Percentiles rank a stretch among this genome's conserved stretches.
Conservation (phyloP, 495 filamentous ascomycete genomes). For the Penicillium maclennaniae region DNA sequence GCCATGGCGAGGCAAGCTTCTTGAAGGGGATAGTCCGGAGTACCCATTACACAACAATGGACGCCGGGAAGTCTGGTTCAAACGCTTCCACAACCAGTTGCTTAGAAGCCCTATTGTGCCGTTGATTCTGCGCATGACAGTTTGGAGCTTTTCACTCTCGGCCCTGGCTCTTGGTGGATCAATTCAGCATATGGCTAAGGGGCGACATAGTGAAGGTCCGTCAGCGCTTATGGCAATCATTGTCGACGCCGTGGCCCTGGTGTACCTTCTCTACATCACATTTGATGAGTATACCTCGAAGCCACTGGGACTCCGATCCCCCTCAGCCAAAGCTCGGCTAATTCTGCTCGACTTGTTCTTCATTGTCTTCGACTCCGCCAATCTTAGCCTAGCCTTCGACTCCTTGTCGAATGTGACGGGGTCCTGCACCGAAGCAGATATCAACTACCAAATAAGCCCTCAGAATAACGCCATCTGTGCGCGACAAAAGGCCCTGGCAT, state of each 20-base stretch:
- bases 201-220: slow-evolving; percentile 53
- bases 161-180: slow-evolving; percentile 76
- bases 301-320: slow-evolving; percentile 78
- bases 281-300: slow-evolving; percentile 96
- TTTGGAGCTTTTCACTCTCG: slow-evolving; percentile 75
- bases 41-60: slow-evolving; percentile 39
- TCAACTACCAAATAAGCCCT: slow-evolving; percentile 34
- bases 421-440: slow-evolving; percentile 47
- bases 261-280: slow-evolving; percentile 89
- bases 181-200: slow-evolving; percentile 61
- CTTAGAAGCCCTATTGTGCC: slow-evolving; percentile 83
- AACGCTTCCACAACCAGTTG: slow-evolving; percentile 53
- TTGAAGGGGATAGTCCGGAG: slow-evolving; percentile 42
- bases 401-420: slow-evolving; percentile 69
- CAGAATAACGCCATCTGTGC: slow-evolving; percentile 55
- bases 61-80: slow-evolving; percentile 52
- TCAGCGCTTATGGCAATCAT: slow-evolving; percentile 87
- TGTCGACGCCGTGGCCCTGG: slow-evolving; percentile 81
- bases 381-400: slow-evolving; percentile 84
- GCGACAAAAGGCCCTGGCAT: slow-evolving; percentile 73
- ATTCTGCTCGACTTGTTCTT: slow-evolving; percentile 91
- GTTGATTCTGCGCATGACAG: slow-evolving; percentile 73
- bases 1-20: slow-evolving; percentile 52
- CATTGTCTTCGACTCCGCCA: slow-evolving; percentile 92
- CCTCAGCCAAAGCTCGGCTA: slow-evolving; percentile 79